phyloP scores from a whole-genome alignment of 140 eudicot genomes.

The Senecio squalidus region DNA sequence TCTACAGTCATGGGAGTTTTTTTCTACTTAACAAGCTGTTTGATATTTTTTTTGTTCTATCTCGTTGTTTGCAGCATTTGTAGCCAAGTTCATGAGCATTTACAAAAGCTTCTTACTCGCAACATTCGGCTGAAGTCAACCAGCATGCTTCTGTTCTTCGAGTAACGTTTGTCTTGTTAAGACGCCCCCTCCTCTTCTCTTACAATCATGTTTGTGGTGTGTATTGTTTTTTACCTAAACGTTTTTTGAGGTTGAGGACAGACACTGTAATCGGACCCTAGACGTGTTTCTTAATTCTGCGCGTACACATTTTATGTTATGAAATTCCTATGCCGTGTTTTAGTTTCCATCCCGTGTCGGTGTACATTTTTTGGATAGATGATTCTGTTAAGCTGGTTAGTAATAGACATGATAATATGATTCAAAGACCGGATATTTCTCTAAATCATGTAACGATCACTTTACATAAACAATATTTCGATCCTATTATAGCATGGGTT shows the following conservation, averaged over 20 bases:
- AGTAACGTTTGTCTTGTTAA: constrained; percentile 1
- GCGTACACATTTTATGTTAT: too few species aligned
- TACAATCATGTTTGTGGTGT: not conserved
- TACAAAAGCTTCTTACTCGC: constrained; percentile 84
- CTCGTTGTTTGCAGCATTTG: constrained; percentile 67
- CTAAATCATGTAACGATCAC: too few species aligned
- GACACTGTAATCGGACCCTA: not conserved
- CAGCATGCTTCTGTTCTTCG: not conserved
- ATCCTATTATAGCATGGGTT: too few species aligned
- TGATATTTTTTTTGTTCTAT: not conserved
- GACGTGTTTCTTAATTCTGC: too few species aligned
- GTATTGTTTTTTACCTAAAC: constrained; percentile 12
- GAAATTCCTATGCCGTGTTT: too few species aligned
- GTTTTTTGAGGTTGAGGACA: constrained; percentile 7
- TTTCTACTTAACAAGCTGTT: not conserved
- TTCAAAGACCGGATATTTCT: too few species aligned
- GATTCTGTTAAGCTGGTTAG: too few species aligned
- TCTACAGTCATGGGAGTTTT: not conserved
- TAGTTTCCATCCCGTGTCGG: too few species aligned
- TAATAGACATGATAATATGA: too few species aligned
- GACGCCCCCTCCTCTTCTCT: not conserved
- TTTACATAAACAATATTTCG: too few species aligned
- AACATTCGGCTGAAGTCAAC: constrained; percentile 61
- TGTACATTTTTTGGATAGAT: too few species aligned
- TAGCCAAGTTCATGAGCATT: constrained; percentile 98